phyloP scores from a whole-genome alignment of 1,139 yeast genomes.

The Saccharomyces hybrid region DNA sequence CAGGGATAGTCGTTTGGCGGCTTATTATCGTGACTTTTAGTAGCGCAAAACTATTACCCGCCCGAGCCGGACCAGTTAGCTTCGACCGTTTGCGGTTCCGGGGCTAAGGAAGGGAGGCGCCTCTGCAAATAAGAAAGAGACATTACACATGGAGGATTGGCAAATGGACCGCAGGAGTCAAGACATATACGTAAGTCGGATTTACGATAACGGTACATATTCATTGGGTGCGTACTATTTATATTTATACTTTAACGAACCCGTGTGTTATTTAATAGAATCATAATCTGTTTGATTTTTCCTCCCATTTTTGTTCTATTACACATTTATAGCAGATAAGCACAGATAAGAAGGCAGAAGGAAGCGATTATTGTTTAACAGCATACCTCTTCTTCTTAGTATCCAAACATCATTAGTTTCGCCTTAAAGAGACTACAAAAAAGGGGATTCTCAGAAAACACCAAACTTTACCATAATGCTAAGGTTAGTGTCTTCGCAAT shows the following conservation, averaged over 20 bases:
- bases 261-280: background rate
- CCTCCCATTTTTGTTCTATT: too few species aligned
- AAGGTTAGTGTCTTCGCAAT: conserved; percentile 5
- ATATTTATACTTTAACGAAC: background rate
- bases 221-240: background rate
- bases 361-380: too few species aligned
- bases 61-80: background rate
- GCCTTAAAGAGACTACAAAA: too few species aligned
- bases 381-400: too few species aligned
- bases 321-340: too few species aligned
- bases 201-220: background rate
- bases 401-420: too few species aligned
- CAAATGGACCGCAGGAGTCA: background rate
- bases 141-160: background rate
- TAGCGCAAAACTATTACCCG: background rate
- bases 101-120: background rate
- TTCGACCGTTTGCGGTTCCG: background rate
- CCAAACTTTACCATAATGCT: conserved; percentile 4
- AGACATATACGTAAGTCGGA: background rate
- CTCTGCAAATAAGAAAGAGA: background rate
- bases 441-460: too few species aligned
- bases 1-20: too few species aligned
- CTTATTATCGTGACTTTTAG: too few species aligned
- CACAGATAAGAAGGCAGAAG: too few species aligned
- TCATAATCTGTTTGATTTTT: too few species aligned